Evolutionary conservation across 75 land plant species (phyloP).

Genomic region (Chamaecyparis obtusa): DNA sequence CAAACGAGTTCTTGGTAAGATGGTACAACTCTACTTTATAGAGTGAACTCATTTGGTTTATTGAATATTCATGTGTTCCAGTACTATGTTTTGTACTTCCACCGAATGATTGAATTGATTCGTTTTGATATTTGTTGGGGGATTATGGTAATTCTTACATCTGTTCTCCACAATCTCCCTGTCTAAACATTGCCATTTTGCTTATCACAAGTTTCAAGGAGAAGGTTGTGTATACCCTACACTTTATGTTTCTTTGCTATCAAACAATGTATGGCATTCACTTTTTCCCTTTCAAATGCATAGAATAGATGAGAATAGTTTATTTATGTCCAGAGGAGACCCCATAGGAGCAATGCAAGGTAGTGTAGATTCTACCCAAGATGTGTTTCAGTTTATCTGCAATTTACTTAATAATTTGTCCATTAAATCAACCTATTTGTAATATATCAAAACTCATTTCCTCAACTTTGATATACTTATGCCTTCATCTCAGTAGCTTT

Average conservation of each 20-base stretch:
- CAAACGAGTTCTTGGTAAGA: slow-evolving; percentile 12
- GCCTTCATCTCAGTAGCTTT: background rate
- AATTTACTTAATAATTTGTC: background rate
- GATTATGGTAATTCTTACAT: background rate
- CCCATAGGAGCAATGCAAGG: background rate
- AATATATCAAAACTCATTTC: background rate
- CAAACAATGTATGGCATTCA: background rate
- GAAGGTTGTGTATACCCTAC: background rate
- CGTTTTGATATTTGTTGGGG: background rate
- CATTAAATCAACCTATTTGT: background rate
- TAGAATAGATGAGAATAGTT: background rate
- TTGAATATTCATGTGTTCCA: background rate
- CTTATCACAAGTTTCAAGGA: background rate
- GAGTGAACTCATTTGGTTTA: background rate
- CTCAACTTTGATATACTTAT: background rate
- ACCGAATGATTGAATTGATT: background rate
- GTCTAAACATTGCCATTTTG: background rate
- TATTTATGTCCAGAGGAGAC: background rate
- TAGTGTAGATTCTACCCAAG: background rate
- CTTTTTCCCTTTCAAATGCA: background rate
- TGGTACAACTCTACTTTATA: background rate
- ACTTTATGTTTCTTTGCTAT: background rate
- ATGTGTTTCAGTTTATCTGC: background rate
- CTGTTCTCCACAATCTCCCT: background rate
- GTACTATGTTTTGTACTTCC: background rate